phyloP scores from a whole-genome alignment of 2,329 filamentous ascomycete genomes.

The Zymoseptoria ardabiliae region DNA sequence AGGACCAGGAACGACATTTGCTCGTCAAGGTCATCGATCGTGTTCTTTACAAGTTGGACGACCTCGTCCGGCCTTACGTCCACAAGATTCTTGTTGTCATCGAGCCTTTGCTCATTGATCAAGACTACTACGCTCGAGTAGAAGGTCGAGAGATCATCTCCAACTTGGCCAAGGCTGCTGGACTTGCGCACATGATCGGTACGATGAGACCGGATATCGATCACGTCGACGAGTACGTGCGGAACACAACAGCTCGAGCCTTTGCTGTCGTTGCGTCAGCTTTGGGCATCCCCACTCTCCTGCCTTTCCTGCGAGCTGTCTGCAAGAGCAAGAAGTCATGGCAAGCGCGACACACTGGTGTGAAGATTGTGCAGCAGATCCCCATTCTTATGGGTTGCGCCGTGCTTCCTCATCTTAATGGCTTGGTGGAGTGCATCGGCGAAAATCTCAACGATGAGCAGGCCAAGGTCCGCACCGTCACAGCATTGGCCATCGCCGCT shows the following conservation, averaged over 20 bases:
- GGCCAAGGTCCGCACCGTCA: slow-evolving; percentile 94
- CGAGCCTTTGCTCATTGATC: slow-evolving; percentile 96
- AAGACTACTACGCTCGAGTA: slow-evolving; percentile 97
- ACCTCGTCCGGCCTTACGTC: slow-evolving; percentile 89
- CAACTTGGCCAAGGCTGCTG: slow-evolving; percentile 92
- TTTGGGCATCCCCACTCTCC: slow-evolving; percentile 85
- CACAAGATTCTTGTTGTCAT: slow-evolving; percentile 99
- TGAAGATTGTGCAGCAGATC: slow-evolving; percentile 98
- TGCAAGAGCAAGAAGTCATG: slow-evolving; percentile 98
- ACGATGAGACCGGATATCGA: slow-evolving; percentile 99
- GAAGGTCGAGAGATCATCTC: slow-evolving; percentile 98
- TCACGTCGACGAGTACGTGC: slow-evolving; percentile 94
- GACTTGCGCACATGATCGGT: slow-evolving; percentile 97
- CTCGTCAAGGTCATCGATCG: slow-evolving; percentile 98
- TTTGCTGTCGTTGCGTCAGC: slow-evolving; percentile 97
- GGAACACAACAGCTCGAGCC: slow-evolving; percentile 93
- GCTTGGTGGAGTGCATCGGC: slow-evolving; percentile 90
- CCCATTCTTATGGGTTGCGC: slow-evolving; percentile 98
- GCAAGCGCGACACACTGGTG: slow-evolving; percentile 95
- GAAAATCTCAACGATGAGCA: slow-evolving; percentile 96
- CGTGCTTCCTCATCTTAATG: slow-evolving; percentile 89
- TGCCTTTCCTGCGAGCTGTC: slow-evolving; percentile 91
- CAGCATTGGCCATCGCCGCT: slow-evolving; percentile 87
- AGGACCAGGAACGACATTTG: slow-evolving; percentile 96
- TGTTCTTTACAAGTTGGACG: slow-evolving; percentile 96